Base-by-base conservation (phyloP, 768 basidiomycete species). In the Royoungia palumana region DNA sequence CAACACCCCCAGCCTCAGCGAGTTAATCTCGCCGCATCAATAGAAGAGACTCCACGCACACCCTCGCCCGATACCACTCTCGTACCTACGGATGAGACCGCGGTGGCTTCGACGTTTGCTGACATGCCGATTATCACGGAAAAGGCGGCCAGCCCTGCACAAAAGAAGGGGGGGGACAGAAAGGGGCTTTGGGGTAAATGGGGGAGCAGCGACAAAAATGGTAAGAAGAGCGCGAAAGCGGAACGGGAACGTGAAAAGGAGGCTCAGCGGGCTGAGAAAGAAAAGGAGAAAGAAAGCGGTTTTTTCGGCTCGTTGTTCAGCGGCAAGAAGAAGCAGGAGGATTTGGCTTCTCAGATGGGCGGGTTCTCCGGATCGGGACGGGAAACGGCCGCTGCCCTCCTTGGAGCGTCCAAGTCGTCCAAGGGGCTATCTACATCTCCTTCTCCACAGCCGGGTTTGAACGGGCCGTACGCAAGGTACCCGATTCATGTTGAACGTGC, bases 401-500 rank as follows among this genome's bases (percentile, higher is more conserved):
- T 96, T 6, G 92, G 91, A 17, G 77, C 83, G 6, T 87, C 89
- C 35, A 93, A 89, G 66, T 85, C 87, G 7, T 83, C 86, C 12
- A 91, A 89, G 67, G 70, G 73, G 24, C 72, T 81, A 53, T 72
- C 75, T 20, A 76, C 83, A 0, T 81, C 86, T 8, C 71, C 79
- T 4, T 85, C 87, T 11, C 83, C 87, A 12, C 63, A 69, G 21
- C 67, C 57, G 11, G 61, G 73, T 38, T 47, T 70, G 27, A 61
- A 65, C 16, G 74, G 73, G 22, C 61, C 66, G 37, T 85, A 79
- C 56, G 76, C 94, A 43, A 82, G 96, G 56, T 94, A 98, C 65
- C 96, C 96, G 9, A 97, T 99, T 51, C 96, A 99, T 62, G 96
- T 99, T 54, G 96, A 99, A 66, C 82, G 96, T 28, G 96, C 96